A percentile compares a stretch with the other conserved stretches of the same genome.
phyloP scores from a whole-genome alignment of 192 early-diverging fungal genomes.

The Coemansia sp. region DNA sequence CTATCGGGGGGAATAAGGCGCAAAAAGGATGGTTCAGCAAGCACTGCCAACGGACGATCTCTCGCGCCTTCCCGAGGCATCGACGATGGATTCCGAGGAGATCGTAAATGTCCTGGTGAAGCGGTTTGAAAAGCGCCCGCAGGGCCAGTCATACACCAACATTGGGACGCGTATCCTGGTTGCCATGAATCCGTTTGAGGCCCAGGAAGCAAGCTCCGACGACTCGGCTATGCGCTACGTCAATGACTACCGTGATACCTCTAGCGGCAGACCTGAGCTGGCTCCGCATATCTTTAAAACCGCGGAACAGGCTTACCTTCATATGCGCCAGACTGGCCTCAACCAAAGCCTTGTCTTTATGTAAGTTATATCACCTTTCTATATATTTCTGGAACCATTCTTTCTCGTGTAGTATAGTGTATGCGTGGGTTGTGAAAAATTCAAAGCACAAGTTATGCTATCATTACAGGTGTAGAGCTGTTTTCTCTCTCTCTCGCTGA shows the following conservation, averaged over 20 bases:
- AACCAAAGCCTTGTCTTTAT: constrained; percentile 71
- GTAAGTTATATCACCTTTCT: constrained; percentile 13
- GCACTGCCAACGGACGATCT: constrained; percentile 43
- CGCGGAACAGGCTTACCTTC: constrained; percentile 72
- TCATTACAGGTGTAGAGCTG: no score
- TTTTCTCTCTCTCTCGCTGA: no score
- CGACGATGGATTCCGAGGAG: constrained; percentile 42
- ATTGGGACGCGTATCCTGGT: constrained; percentile 71
- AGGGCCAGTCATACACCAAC: constrained; percentile 65
- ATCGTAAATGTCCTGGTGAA: constrained; percentile 49
- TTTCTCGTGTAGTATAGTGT: not conserved
- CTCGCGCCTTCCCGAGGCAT: constrained; percentile 43
- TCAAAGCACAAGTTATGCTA: no score
- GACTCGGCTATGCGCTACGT: constrained; percentile 72
- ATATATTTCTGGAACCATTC: not conserved
- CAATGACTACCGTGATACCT: constrained; percentile 68
- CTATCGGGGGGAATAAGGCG: not conserved
- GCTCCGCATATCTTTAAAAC: constrained; percentile 70
- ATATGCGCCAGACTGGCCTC: constrained; percentile 70
- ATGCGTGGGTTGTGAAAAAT: not conserved
- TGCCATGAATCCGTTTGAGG: constrained; percentile 67
- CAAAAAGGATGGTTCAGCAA: constrained; percentile 20
- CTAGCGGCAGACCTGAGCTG: constrained; percentile 42
- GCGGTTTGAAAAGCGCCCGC: constrained; percentile 49
- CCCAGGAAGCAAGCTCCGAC: constrained; percentile 60